Conservation (phyloP, 2,329 filamentous ascomycete species). For the Amphichorda felina region DNA sequence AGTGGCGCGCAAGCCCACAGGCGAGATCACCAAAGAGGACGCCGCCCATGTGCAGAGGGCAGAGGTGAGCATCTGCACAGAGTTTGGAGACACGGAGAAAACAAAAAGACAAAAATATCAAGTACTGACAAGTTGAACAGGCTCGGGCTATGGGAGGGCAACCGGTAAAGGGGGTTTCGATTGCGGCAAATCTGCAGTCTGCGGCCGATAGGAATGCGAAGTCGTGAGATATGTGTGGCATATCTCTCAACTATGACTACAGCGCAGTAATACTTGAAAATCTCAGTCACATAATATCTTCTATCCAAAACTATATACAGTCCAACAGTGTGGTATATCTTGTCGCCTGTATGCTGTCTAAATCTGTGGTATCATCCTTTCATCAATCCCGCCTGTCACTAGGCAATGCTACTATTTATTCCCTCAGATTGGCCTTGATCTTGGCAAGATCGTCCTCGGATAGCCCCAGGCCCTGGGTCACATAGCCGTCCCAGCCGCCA, state of each 20-base stretch:
- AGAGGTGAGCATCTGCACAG: conserved; percentile 9
- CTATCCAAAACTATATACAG: too few species aligned
- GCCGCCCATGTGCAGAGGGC: conserved; percentile 14
- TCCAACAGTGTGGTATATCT: too few species aligned
- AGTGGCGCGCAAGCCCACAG: conserved; percentile 13
- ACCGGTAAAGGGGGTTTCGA: conserved; percentile 13
- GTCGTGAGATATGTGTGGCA: conserved; percentile 4
- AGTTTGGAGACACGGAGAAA: too few species aligned
- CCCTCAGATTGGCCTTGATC: conserved; percentile 33
- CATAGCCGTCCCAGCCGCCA: conserved; percentile 37
- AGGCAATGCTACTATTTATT: too few species aligned
- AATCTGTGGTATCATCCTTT: too few species aligned
- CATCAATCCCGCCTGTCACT: too few species aligned
- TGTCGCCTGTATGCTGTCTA: too few species aligned
- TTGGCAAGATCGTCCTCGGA: conserved; percentile 28
- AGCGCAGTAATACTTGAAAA: too few species aligned
- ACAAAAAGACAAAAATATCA: background rate
- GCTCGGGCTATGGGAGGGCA: conserved; percentile 9
- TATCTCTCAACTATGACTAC: too few species aligned
- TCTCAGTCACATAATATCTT: too few species aligned
- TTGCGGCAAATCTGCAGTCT: conserved; percentile 14
- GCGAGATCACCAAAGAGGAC: conserved; percentile 17
- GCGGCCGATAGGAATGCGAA: conserved; percentile 14
- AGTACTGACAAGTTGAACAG: conserved; percentile 2
- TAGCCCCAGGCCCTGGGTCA: conserved; percentile 31